These are phyloP conservation scores for Phellinidium pouzarii DNA, from an alignment of 1,284 basidiomycete genomes.

Conservation along the genomic window DNA sequence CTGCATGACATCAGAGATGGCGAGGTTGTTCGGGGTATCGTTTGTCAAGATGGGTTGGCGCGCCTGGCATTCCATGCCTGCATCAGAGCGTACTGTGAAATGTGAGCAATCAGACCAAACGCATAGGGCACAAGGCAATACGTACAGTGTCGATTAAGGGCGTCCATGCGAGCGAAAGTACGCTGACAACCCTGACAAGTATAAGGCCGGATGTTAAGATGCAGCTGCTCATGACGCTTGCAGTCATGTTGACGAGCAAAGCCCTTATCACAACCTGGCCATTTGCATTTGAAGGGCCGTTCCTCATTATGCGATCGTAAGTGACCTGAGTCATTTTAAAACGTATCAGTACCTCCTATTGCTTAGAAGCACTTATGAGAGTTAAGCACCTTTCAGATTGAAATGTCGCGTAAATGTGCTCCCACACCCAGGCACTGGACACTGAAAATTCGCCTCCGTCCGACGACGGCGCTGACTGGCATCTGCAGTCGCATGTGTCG, in stretches of 20 bases:
- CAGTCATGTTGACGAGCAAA: constrained; percentile 83
- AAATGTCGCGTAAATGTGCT: constrained; percentile 80
- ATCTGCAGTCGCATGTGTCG: constrained; percentile 66
- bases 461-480: constrained; percentile 67
- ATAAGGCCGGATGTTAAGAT: constrained; percentile 70
- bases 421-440: constrained; percentile 71
- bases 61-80: constrained; percentile 44
- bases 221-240: constrained; percentile 76
- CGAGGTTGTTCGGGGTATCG: constrained; percentile 14
- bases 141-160: constrained; percentile 70
- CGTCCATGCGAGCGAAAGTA: constrained; percentile 75
- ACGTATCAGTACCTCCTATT: neutral
- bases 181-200: constrained; percentile 73
- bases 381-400: constrained; percentile 62
- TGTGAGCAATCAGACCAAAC: neutral
- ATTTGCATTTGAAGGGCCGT: constrained; percentile 78
- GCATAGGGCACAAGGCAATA: constrained; percentile 22
- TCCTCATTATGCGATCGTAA: constrained; percentile 80
- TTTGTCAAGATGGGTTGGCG: constrained; percentile 16
- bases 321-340: constrained; percentile 44
- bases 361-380: neutral
- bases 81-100: constrained; percentile 45
- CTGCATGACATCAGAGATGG: neutral
- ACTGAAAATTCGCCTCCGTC: constrained; percentile 67
- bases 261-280: constrained; percentile 79